These are phyloP conservation scores for Fusarium metavorans DNA, from an alignment of 2,329 filamentous ascomycete genomes.

Conservation along the genomic window DNA sequence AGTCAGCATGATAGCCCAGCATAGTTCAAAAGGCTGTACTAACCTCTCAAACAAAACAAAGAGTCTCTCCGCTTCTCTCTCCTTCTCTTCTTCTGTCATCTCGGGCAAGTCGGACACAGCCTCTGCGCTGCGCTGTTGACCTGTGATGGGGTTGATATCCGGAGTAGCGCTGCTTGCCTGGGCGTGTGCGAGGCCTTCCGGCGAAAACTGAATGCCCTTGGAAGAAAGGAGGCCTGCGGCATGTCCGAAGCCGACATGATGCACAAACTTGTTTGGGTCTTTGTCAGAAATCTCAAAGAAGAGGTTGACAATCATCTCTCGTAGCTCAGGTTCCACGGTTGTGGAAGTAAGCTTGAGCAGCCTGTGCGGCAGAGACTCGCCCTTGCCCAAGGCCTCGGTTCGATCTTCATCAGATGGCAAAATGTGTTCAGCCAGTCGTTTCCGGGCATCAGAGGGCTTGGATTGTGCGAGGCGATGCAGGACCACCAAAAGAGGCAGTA, in stretches of 20 bases:
- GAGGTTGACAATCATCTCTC: not conserved
- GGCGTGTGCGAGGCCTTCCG: not conserved
- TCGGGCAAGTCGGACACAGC: not conserved
- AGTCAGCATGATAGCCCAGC: not conserved
- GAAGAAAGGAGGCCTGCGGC: not conserved
- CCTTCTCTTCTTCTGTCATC: conserved; percentile 1
- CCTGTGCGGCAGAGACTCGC: not conserved
- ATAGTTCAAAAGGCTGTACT: too few relatives aligned
- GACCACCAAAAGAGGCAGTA: not conserved
- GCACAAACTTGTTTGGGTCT: not conserved
- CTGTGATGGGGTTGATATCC: not conserved
- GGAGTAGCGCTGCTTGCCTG: not conserved
- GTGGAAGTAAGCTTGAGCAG: conserved; percentile 1
- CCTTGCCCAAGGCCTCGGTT: not conserved
- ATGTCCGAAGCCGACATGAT: not conserved
- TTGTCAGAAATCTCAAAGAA: not conserved
- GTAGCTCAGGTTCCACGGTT: not conserved
- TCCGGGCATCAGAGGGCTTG: not conserved
- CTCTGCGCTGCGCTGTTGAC: not conserved
- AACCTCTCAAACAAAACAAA: conserved; percentile 1
- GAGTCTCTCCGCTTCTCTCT: conserved; percentile 1
- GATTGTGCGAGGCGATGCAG: not conserved
- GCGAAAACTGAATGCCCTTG: not conserved
- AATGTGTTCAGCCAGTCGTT: not conserved
- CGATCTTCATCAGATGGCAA: not conserved